phyloP scores from a whole-genome alignment of 306 rosid genomes.

The Trifolium fragiferum region DNA sequence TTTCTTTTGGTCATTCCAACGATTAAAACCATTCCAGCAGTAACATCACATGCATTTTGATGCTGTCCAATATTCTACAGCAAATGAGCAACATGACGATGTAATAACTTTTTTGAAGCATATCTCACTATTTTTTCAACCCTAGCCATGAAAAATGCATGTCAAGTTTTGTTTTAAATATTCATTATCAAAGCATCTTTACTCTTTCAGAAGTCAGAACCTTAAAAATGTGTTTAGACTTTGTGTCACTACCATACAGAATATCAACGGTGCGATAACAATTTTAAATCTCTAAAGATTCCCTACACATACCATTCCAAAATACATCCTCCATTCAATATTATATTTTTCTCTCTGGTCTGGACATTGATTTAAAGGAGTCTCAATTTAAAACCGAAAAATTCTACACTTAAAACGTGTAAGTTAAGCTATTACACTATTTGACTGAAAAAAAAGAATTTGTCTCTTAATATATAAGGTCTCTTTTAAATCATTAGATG shows the following conservation, averaged over 20 bases:
- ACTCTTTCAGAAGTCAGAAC: conserved; percentile 8
- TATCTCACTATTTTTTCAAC: conserved; percentile 34
- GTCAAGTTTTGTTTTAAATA: conserved; percentile 23
- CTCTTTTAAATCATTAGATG: no score
- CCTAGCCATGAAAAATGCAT: conserved; percentile 23
- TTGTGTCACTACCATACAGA: conserved; percentile 26
- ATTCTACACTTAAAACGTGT: no score
- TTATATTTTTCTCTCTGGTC: no score
- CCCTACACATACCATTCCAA: conserved; percentile 45
- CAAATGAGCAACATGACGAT: conserved; percentile 38
- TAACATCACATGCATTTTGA: neutral
- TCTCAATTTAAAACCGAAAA: no score
- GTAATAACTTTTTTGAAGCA: conserved; percentile 35
- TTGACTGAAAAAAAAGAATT: no score
- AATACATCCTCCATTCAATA: neutral
- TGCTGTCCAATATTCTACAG: conserved; percentile 41
- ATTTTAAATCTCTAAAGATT: conserved; percentile 42
- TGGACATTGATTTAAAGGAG: no score
- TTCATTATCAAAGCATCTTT: conserved; percentile 9
- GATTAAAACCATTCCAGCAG: neutral
- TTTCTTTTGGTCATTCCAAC: neutral
- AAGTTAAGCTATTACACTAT: no score
- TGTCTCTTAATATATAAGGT: no score
- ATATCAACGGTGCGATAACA: conserved; percentile 42
- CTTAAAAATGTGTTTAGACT: conserved; percentile 35